Evolutionary conservation across 495 filamentous ascomycete species (phyloP).

Genomic region (Tuber melanosporum): DNA sequence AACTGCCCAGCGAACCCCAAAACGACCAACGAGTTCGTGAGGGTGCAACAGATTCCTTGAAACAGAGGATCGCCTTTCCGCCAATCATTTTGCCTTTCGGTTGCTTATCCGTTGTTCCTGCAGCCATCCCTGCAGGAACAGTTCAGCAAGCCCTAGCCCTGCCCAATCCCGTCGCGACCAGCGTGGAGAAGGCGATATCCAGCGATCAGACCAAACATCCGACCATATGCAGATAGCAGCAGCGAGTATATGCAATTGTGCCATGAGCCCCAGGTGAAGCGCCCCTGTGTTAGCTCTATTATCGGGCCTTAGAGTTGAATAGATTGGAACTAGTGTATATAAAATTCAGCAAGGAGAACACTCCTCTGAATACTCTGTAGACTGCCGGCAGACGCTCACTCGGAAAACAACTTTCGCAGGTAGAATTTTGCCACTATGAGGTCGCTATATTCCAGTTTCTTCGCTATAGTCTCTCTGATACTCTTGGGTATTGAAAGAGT

Average conservation of each 20-base stretch:
- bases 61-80: background rate
- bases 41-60: background rate
- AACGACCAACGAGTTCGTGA: background rate
- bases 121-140: background rate
- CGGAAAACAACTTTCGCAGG: background rate
- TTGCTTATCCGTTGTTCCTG: background rate
- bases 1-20: background rate
- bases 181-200: background rate
- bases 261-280: background rate
- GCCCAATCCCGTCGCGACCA: background rate
- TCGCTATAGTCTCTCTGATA: background rate
- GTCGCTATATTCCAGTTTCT: background rate
- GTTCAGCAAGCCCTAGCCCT: constrained; percentile 1
- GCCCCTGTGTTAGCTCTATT: background rate
- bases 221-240: background rate
- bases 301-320: background rate
- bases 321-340: background rate
- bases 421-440: constrained; percentile 1
- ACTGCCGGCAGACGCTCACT: background rate
- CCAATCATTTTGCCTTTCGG: background rate
- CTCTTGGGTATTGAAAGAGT: background rate
- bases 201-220: background rate
- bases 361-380: background rate
- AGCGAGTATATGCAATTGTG: background rate
- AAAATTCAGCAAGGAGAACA: background rate